These are phyloP conservation scores for Hippophae gyantsensis DNA, from an alignment of 306 rosid genomes.

Conservation along the genomic window DNA sequence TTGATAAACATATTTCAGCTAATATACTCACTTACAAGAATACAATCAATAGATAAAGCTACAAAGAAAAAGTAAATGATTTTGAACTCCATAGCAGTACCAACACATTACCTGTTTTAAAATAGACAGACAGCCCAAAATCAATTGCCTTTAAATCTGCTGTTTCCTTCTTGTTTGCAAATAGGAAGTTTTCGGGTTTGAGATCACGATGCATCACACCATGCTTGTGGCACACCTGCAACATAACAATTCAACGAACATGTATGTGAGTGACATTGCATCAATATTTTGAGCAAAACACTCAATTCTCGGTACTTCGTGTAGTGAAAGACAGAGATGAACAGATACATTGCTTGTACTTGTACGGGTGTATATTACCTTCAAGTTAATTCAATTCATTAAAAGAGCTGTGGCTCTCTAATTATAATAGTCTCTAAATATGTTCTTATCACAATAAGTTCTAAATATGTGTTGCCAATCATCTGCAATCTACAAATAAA, in stretches of 20 bases:
- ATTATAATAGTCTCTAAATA: no score
- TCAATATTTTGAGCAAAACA: no score
- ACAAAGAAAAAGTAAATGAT: not conserved
- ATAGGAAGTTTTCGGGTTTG: constrained; percentile 93
- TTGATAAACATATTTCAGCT: constrained; percentile 13
- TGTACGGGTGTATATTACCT: no score
- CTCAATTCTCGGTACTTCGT: no score
- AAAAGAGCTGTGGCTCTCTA: no score
- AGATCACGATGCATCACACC: constrained; percentile 97
- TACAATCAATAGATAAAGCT: constrained; percentile 8
- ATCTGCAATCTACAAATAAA: no score
- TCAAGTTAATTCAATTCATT: no score
- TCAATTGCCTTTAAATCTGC: constrained; percentile 80
- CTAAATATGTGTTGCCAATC: no score
- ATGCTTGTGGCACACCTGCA: constrained; percentile 81
- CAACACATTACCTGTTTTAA: constrained; percentile 61
- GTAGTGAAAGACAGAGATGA: no score
- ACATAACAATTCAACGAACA: constrained; percentile 12
- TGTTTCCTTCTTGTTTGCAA: constrained; percentile 82
- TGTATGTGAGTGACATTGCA: not conserved
- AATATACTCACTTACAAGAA: constrained; percentile 4
- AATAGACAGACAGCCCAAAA: constrained; percentile 87
- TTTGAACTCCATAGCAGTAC: constrained; percentile 1
- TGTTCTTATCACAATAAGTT: no score
- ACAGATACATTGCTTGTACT: no score